Base-by-base conservation (phyloP, 1,284 basidiomycete species). In the Moesziomyces globuligerus region DNA sequence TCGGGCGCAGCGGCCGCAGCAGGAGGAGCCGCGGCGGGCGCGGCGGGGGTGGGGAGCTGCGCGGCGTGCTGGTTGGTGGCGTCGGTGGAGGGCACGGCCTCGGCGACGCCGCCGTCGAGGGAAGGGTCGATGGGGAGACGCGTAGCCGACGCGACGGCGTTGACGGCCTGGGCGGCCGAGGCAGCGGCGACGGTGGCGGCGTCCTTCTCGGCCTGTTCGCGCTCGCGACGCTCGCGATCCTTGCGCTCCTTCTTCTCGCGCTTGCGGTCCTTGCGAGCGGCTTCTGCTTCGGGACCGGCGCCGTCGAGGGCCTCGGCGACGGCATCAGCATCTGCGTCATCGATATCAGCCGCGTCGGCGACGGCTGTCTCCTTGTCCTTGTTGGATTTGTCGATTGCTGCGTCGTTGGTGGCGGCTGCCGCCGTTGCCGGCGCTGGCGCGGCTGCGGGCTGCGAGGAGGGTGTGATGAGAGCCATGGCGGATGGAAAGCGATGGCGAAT, bases 191-290 rank as follows among this genome's bases (percentile, higher is more conserved):
- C 57, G 49, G 67, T 71, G 44, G 68, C 68, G 25, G 61, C 68
- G 29, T 71, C 68, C 54, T 65, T 65, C 26, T 71, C 61, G 46
- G 67, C 67, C 34, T 70, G 67, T 29, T 70, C 67, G 42, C 67
- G 67, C 39, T 70, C 67, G 47, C 54, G 67, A 26, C 60, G 55
- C 40, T 55, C 61, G 42, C 40, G 48, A 29, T 61, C 52, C 53
- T 61, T 64, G 48, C 57, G 61, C 38, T 72, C 65, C 61, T 69
- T 66, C 56, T 72, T 73, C 32, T 71, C 51, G 38, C 67, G 58
- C 48, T 71, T 69, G 43, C 54, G 49, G 29, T 54, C 44, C 56
- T 60, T 61, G 7, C 40, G 32, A 40, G 48, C 49, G 25, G 42
- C 43, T 24, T 62, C 48, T 26, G 51, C 43, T n/a, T 55, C 58